Evolutionary conservation across 169 alveolate genomes (phyloP).

Genomic region (Ichthyophthirius multifiliis): DNA sequence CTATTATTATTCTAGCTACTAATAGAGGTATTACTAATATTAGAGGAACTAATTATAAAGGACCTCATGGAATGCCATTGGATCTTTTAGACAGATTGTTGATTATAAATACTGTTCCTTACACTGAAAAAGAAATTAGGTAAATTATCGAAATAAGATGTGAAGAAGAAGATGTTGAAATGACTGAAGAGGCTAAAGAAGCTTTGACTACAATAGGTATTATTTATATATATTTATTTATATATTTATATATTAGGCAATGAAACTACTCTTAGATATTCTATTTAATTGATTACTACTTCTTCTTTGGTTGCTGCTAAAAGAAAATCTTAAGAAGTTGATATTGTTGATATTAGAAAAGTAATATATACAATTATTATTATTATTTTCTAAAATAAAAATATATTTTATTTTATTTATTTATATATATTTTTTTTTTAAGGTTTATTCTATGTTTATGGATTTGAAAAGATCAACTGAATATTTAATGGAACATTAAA

Average conservation of each 20-base stretch:
- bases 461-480: conserved; percentile 96
- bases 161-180: conserved; percentile 97
- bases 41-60: conserved; percentile 96
- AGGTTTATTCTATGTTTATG: conserved; percentile 92
- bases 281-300: conserved; percentile 90
- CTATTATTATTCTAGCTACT: conserved; percentile 98
- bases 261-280: conserved; percentile 95
- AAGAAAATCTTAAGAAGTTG: conserved; percentile 92
- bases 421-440: neutral
- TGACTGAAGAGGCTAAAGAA: conserved; percentile 94
- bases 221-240: neutral
- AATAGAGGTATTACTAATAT: conserved; percentile 97
- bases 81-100: conserved; percentile 97
- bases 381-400: neutral
- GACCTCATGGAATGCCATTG: conserved; percentile 99
- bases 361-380: conserved; percentile 32
- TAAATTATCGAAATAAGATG: conserved; percentile 95
- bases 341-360: conserved; percentile 93
- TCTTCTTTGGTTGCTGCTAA: conserved; percentile 86
- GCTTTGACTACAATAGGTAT: conserved; percentile 94
- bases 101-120: conserved; percentile 97
- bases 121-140: conserved; percentile 88
- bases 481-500: conserved; percentile 91
- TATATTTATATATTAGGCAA: conserved; percentile 37
- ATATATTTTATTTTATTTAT: neutral